Conservation (phyloP, 2,329 filamentous ascomycete genomes). For the Fusarium metavorans region DNA sequence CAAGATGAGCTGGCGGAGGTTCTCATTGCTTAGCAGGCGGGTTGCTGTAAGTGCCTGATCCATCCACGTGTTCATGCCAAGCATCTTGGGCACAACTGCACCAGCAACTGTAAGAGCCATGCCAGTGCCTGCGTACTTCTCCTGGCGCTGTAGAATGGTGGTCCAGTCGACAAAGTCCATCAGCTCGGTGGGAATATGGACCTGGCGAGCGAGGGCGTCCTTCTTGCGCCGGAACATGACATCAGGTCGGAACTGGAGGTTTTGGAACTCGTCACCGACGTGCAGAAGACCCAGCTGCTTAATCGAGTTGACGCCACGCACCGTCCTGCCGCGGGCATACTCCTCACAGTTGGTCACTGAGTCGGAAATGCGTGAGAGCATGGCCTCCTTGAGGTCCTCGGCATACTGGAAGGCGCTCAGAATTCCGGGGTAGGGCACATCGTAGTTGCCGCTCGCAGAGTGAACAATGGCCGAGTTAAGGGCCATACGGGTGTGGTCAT, state of each 20-base stretch:
- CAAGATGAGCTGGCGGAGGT: slow-evolving; percentile 82
- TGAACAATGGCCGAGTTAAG: slow-evolving; percentile 81
- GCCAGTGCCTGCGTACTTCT: slow-evolving; percentile 93
- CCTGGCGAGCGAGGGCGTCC: slow-evolving; percentile 84
- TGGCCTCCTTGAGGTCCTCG: slow-evolving; percentile 90
- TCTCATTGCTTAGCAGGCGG: slow-evolving; percentile 84
- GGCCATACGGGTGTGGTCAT: slow-evolving; percentile 82
- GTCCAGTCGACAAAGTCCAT: slow-evolving; percentile 94
- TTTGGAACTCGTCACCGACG: slow-evolving; percentile 86
- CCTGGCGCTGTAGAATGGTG: slow-evolving; percentile 86
- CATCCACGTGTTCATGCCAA: slow-evolving; percentile 89
- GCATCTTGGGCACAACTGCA: slow-evolving; percentile 82
- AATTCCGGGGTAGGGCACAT: slow-evolving; percentile 88
- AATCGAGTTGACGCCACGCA: slow-evolving; percentile 85
- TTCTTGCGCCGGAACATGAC: slow-evolving; percentile 92
- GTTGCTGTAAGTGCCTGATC: slow-evolving; percentile 86
- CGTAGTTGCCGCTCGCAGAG: slow-evolving; percentile 81
- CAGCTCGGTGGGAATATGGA: slow-evolving; percentile 88
- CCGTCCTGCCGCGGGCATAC: slow-evolving; percentile 81
- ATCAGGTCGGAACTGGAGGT: slow-evolving; percentile 89
- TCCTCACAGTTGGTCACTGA: slow-evolving; percentile 87
- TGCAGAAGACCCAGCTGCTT: slow-evolving; percentile 90
- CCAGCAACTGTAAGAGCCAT: slow-evolving; percentile 94
- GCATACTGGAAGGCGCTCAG: slow-evolving; percentile 91
- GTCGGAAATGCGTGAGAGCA: slow-evolving; percentile 87